A percentile compares a stretch with the other conserved stretches of the same genome.
These are phyloP conservation scores for Solanum hybrid DNA, from an alignment of 305 asterid species.

Conservation along the genomic window DNA sequence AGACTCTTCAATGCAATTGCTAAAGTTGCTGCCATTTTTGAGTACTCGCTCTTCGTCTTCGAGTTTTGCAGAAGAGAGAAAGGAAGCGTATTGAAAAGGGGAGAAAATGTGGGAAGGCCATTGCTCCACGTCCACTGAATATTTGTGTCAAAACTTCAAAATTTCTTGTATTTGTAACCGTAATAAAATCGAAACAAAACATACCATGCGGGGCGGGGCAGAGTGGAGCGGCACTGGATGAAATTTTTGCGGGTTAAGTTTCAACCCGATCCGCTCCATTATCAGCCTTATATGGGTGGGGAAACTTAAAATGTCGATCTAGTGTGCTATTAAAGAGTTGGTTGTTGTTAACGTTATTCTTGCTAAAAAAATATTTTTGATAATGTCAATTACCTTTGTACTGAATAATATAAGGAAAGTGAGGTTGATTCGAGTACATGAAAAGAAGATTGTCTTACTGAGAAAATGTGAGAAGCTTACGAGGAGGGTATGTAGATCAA, in stretches of 20 bases:
- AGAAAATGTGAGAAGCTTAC: not conserved
- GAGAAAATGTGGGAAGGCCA: conserved; percentile 22
- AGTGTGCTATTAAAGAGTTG: no score
- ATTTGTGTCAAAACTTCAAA: not conserved
- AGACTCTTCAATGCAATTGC: conserved; percentile 37
- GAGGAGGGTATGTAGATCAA: not conserved
- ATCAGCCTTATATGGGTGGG: no score
- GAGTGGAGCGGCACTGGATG: no score
- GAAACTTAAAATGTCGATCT: no score
- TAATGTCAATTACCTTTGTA: not conserved
- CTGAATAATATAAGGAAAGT: not conserved
- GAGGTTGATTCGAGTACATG: not conserved
- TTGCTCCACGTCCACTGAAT: conserved; percentile 28
- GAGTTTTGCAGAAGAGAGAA: not conserved
- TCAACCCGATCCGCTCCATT: no score
- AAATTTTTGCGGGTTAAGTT: no score
- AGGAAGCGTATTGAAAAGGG: not conserved
- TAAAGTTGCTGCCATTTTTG: conserved; percentile 27
- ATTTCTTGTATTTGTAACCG: not conserved
- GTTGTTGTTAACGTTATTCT: no score
- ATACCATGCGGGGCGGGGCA: not conserved
- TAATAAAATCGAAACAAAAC: no score
- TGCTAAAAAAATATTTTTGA: not conserved
- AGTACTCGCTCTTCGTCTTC: not conserved
- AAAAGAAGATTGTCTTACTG: not conserved